phyloP scores from a whole-genome alignment of 768 basidiomycete species.

The Fibroporia radiculosa region DNA sequence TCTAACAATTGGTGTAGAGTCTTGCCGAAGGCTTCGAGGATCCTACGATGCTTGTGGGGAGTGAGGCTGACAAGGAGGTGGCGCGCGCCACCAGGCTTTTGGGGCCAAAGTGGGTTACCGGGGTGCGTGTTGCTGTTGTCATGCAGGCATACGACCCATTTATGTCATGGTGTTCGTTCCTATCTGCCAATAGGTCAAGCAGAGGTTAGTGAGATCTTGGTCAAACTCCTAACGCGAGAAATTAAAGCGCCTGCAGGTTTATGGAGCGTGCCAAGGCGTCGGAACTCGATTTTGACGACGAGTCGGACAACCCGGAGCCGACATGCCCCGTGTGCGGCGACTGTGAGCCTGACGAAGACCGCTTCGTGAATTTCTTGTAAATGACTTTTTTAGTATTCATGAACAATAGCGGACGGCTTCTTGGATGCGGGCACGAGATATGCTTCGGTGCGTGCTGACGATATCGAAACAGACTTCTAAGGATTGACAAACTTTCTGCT shows the following conservation, averaged over 20 bases:
- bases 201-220: constrained; percentile 18
- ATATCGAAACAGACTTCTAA: neutral
- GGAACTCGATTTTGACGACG: constrained; percentile 44
- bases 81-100: constrained; percentile 42
- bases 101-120: constrained; percentile 32
- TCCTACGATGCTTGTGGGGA: constrained; percentile 39
- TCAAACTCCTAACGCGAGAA: neutral
- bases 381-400: constrained; percentile 32
- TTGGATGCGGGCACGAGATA: constrained; percentile 60
- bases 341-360: constrained; percentile 24
- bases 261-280: constrained; percentile 38
- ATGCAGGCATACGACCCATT: too few species aligned
- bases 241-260: constrained; percentile 26
- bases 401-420: constrained; percentile 47
- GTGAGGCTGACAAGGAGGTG: constrained; percentile 47
- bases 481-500: neutral
- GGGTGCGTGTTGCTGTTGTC: constrained; percentile 8
- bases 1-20: constrained; percentile 21
- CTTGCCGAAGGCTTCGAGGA: constrained; percentile 41
- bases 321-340: constrained; percentile 66
- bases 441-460: constrained; percentile 41
- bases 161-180: too few species aligned
- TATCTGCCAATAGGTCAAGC: constrained; percentile 26
- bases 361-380: neutral
- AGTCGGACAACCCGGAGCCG: constrained; percentile 33